Conservation (phyloP, 2,329 filamentous ascomycete genomes). For the Pezicula carpinea region DNA sequence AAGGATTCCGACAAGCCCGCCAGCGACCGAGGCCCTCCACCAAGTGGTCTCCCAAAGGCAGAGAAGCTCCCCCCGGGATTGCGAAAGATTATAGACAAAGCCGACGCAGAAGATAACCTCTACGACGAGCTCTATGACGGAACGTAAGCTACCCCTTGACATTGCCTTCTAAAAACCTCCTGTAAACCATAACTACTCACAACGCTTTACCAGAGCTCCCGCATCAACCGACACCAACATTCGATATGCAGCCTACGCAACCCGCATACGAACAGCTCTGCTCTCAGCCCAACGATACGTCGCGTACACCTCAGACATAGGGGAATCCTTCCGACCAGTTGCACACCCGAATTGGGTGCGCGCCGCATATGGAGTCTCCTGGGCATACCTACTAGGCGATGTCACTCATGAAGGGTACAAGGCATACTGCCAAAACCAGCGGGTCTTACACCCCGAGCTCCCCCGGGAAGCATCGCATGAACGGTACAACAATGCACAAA, state of each 20-base stretch:
- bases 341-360: slow-evolving; percentile 81
- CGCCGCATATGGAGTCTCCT: slow-evolving; percentile 83
- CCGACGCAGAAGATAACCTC: slow-evolving; percentile 63
- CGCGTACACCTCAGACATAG: slow-evolving; percentile 93
- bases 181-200: slow-evolving; percentile 6
- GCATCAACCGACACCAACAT: slow-evolving; percentile 81
- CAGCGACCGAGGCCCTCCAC: slow-evolving; percentile 15
- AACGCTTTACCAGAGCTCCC: slow-evolving; percentile 46
- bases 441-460: slow-evolving; percentile 62
- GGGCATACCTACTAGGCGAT: slow-evolving; percentile 88
- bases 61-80: slow-evolving; percentile 48
- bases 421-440: slow-evolving; percentile 83
- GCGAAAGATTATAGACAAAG: slow-evolving; percentile 53
- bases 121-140: slow-evolving; percentile 76
- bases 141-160: slow-evolving; percentile 57
- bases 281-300: slow-evolving; percentile 91
- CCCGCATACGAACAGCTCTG: slow-evolving; percentile 79
- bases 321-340: slow-evolving; percentile 90
- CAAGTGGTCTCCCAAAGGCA: slow-evolving; percentile 17
- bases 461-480: slow-evolving; percentile 31
- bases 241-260: slow-evolving; percentile 90
- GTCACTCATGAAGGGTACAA: slow-evolving; percentile 94
- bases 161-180: slow-evolving; percentile 4
- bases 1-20: slow-evolving; percentile 19
- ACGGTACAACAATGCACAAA: slow-evolving; percentile 27